These are phyloP conservation scores for Bruguiera parviflora DNA, from an alignment of 345 rosid species.

Conservation along the genomic window DNA sequence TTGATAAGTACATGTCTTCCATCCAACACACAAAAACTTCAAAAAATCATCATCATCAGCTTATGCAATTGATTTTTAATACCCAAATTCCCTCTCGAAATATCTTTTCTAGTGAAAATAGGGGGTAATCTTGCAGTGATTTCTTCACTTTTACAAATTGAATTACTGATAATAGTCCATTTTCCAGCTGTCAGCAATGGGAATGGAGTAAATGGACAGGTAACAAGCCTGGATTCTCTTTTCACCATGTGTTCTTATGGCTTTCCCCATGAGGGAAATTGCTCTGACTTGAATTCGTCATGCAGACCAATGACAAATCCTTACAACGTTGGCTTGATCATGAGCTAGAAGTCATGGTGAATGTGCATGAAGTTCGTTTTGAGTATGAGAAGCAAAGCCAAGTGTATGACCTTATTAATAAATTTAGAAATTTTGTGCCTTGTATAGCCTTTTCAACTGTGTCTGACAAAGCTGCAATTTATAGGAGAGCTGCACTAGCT, in stretches of 20 bases:
- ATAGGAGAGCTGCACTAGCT: constrained; percentile 90
- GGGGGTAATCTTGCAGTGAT: background rate
- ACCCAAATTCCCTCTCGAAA: constrained; percentile 5
- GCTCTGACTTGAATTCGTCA: constrained; percentile 12
- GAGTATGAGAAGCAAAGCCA: constrained; percentile 98
- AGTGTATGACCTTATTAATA: constrained; percentile 57
- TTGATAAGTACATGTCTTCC: constrained; percentile 4
- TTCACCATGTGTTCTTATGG: background rate
- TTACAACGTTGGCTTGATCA: constrained; percentile 94
- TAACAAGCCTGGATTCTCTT: constrained; percentile 22
- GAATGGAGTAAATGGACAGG: constrained; percentile 82
- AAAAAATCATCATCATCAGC: constrained; percentile 1
- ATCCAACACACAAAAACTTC: constrained; percentile 4
- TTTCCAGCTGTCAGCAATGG: constrained; percentile 68
- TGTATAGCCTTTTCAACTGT: constrained; percentile 4
- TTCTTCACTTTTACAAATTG: constrained; percentile 4
- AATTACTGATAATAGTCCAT: constrained; percentile 35
- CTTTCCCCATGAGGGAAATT: constrained; percentile 10
- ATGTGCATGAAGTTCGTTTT: constrained; percentile 95
- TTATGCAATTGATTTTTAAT: constrained; percentile 9
- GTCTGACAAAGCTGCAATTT: constrained; percentile 7
- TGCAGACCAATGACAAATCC: constrained; percentile 83
- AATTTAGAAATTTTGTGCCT: constrained; percentile 3
- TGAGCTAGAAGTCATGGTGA: constrained; percentile 98
- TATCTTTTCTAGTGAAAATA: constrained; percentile 5